Percentiles rank a stretch among this genome's conserved stretches.
These are phyloP conservation scores for Barbatosphaeria neglecta DNA, from an alignment of 495 filamentous ascomycete species.

Conservation along the genomic window DNA sequence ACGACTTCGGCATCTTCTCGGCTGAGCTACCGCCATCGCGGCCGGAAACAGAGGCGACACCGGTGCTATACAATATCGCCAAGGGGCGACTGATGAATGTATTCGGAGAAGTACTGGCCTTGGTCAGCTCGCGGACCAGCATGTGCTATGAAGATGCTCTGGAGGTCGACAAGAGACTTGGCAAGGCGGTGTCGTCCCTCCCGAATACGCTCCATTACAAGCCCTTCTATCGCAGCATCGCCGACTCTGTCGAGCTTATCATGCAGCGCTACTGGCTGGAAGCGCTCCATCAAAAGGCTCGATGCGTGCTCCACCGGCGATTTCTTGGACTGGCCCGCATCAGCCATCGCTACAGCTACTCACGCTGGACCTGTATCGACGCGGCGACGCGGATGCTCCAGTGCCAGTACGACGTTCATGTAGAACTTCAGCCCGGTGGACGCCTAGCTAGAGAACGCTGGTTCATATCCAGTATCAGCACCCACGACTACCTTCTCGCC, in stretches of 20 bases:
- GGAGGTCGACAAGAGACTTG: conserved; percentile 17
- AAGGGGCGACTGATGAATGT: conserved; percentile 13
- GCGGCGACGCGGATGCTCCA: conserved; percentile 21
- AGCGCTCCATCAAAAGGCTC: conserved; percentile 17
- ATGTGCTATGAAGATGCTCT: conserved; percentile 18
- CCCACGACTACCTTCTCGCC: conserved; percentile 24
- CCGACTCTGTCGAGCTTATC: conserved; percentile 17
- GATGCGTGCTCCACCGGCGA: conserved; percentile 19
- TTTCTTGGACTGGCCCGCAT: conserved; percentile 17
- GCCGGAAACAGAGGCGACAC: conserved; percentile 22
- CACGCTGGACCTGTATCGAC: conserved; percentile 20
- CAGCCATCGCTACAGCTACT: conserved; percentile 21
- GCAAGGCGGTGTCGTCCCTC: conserved; percentile 10
- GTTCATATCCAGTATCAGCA: conserved; percentile 19
- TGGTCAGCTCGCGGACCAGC: conserved; percentile 11
- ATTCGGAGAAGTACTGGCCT: conserved; percentile 11
- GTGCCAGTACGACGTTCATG: conserved; percentile 23
- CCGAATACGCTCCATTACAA: conserved; percentile 12
- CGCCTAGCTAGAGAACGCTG: conserved; percentile 19
- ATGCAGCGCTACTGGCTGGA: conserved; percentile 22
- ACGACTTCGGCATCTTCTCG: conserved; percentile 20
- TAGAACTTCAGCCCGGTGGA: conserved; percentile 21
- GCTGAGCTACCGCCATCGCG: conserved; percentile 21
- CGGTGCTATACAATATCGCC: conserved; percentile 11
- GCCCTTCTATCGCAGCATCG: conserved; percentile 8